These are phyloP conservation scores for Jaltomata sinuosa DNA, from an alignment of 257 asterid species.

Conservation along the genomic window DNA sequence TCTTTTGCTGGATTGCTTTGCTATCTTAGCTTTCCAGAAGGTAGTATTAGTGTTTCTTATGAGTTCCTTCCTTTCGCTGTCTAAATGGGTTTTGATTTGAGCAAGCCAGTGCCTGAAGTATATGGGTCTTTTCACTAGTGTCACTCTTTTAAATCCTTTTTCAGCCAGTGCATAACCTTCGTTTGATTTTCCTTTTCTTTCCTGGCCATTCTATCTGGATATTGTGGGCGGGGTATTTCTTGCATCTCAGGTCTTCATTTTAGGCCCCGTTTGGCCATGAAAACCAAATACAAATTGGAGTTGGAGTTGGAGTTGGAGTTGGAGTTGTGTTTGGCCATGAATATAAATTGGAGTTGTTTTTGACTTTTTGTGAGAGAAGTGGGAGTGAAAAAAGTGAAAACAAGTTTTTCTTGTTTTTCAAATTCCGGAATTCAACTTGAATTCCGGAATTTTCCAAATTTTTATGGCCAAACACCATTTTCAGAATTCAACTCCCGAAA, in stretches of 20 bases:
- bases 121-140: neutral
- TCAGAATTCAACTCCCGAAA: no score
- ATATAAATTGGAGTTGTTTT: no score
- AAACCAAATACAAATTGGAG: no score
- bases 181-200: neutral
- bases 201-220: neutral
- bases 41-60: slow-evolving; percentile 15
- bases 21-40: slow-evolving; percentile 48
- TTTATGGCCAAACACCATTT: no score
- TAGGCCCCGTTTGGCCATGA: no score
- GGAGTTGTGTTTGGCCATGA: no score
- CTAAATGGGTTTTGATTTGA: neutral
- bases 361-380: no score
- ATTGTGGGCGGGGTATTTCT: neutral
- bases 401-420: no score
- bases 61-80: neutral
- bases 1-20: slow-evolving; percentile 51
- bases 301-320: no score
- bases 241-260: neutral
- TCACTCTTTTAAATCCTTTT: neutral
- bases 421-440: no score
- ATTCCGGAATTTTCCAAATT: no score
- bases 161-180: neutral
- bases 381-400: no score
- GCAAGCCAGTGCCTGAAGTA: neutral